Evolutionary conservation across 257 asterid genomes (phyloP).

Genomic region (Przewalskia tangutica): DNA sequence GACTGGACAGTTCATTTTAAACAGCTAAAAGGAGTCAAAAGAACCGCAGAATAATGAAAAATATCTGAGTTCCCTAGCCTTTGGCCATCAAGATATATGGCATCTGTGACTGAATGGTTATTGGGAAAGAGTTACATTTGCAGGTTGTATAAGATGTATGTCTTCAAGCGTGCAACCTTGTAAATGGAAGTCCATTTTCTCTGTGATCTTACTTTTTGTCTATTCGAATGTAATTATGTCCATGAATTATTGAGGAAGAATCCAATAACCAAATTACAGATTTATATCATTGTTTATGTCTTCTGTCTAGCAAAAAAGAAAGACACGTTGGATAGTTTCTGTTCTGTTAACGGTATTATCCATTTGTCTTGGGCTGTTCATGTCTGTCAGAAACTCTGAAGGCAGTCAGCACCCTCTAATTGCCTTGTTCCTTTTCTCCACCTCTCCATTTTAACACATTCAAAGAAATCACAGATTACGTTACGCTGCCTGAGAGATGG

Average conservation of each 20-base stretch:
- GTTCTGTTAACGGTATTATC: not conserved
- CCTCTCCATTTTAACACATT: not conserved
- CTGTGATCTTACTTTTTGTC: not conserved
- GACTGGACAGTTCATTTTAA: not conserved
- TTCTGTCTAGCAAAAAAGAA: not conserved
- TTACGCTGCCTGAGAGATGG: not conserved
- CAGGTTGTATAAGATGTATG: not conserved
- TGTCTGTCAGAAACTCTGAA: not conserved
- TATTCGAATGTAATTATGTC: not conserved
- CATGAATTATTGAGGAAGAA: not conserved
- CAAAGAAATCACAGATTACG: not conserved
- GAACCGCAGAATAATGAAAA: not conserved
- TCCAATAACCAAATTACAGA: not conserved
- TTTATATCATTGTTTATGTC: not conserved
- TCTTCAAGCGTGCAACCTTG: not conserved
- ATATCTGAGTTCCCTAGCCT: not conserved
- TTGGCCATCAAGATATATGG: not conserved
- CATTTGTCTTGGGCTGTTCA: not conserved
- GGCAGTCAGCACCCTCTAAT: not conserved
- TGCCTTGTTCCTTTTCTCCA: not conserved
- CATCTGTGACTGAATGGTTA: not conserved
- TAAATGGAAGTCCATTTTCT: not conserved
- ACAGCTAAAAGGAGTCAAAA: not conserved
- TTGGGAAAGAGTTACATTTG: not conserved
- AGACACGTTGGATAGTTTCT: not conserved